Evolutionary conservation across 768 basidiomycete genomes (phyloP).

Genomic region (Trametes cinnabarina): DNA sequence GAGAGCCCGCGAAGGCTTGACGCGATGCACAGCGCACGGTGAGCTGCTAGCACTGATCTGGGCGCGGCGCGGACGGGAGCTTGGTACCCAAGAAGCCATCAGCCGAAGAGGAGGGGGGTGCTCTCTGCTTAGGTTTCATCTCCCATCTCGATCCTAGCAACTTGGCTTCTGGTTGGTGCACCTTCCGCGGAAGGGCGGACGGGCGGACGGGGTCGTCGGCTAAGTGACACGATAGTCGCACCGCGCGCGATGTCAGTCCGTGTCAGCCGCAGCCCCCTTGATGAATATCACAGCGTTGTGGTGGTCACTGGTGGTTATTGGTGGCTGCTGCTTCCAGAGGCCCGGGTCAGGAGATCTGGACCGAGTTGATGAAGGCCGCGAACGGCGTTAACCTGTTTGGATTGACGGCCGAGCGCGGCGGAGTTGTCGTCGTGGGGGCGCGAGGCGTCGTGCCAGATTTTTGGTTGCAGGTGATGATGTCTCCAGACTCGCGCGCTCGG

Average conservation of each 20-base stretch:
- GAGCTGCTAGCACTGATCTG: slow-evolving; percentile 8
- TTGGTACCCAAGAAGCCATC: slow-evolving; percentile 6
- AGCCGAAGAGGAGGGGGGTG: background rate
- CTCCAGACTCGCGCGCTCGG: background rate
- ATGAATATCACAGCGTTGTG: too few relatives aligned
- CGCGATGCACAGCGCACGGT: background rate
- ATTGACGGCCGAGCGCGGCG: background rate
- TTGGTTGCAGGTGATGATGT: too few relatives aligned
- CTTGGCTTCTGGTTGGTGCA: background rate
- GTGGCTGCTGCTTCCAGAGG: background rate
- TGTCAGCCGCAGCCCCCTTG: background rate
- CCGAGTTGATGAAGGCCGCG: background rate
- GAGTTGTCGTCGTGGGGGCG: background rate
- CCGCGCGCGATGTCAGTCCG: background rate
- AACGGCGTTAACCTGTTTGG: background rate
- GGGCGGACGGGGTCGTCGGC: too few relatives aligned
- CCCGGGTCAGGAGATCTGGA: background rate
- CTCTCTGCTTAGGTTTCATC: slow-evolving; percentile 3
- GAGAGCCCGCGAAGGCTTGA: background rate
- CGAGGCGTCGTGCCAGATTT: background rate
- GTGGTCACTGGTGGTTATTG: too few relatives aligned
- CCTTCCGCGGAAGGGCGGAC: background rate
- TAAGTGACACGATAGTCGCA: too few relatives aligned
- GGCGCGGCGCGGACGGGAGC: slow-evolving; percentile 5
- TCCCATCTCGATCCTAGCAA: background rate